phyloP scores from a whole-genome alignment of 2,329 filamentous ascomycete species.

The Trichoderma brevicompactum region DNA sequence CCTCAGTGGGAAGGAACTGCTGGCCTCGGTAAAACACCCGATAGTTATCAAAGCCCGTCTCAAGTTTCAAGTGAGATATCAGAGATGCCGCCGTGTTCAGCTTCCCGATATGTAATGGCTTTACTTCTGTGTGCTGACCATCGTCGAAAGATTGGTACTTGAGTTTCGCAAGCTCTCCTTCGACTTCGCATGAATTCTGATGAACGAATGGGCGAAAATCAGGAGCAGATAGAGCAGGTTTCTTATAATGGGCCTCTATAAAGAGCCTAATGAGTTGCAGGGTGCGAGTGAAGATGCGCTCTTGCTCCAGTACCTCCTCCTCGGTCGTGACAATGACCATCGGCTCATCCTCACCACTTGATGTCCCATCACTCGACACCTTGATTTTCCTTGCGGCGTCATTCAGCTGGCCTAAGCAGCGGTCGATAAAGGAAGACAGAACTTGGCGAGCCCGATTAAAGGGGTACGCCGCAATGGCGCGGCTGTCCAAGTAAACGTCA shows the following conservation, averaged over 20 bases:
- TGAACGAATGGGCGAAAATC: constrained; percentile 60
- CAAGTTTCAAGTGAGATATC: constrained; percentile 66
- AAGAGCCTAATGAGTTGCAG: constrained; percentile 71
- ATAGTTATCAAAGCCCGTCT: constrained; percentile 77
- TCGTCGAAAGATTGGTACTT: constrained; percentile 77
- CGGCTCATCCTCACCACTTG: constrained; percentile 53
- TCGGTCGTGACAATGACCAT: constrained; percentile 58
- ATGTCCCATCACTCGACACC: constrained; percentile 48
- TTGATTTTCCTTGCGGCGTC: constrained; percentile 62
- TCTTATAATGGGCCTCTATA: constrained; percentile 65
- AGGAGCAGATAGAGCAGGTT: constrained; percentile 62
- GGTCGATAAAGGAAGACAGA: constrained; percentile 72
- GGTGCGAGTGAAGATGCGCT: constrained; percentile 69
- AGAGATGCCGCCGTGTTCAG: constrained; percentile 73
- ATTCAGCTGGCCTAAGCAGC: constrained; percentile 73
- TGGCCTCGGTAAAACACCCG: constrained; percentile 72
- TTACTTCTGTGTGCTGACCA: constrained; percentile 61
- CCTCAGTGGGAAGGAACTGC: constrained; percentile 64
- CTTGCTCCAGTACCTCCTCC: constrained; percentile 52
- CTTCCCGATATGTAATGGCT: constrained; percentile 66
- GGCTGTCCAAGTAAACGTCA: constrained; percentile 69
- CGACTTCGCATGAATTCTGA: constrained; percentile 55
- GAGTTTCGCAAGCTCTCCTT: constrained; percentile 68
- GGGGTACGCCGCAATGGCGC: constrained; percentile 55
- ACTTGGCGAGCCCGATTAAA: constrained; percentile 57